Base-by-base conservation (phyloP, 2,329 filamentous ascomycete genomes). In the Sporothrix variecibatus region DNA sequence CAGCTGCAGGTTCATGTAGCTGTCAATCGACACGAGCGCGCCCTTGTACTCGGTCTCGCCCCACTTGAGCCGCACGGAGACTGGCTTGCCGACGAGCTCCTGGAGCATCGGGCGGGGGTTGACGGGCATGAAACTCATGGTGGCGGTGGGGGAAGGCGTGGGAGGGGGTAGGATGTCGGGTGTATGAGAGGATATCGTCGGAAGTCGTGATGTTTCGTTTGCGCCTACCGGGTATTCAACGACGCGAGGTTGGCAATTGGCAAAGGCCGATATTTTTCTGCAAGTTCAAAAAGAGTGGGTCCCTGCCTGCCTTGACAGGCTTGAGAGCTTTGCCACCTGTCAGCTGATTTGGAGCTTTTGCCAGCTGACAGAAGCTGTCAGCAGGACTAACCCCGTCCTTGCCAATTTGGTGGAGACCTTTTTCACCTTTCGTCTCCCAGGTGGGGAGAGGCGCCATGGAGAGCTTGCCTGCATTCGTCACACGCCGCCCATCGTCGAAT, bases 1-100 rank as follows among this genome's bases (percentile, higher is more conserved):
- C 77, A 99, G 89, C 85, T 98, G 94, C 77, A 99, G 91, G 86
- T 99, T 99, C 95, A 99, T 98, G 87, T 99, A 99, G 81, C 93
- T 94, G 86, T 99, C 96, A 81, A 97, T 93, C 79, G 93, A 95
- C 81, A 82, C 93, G 76, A 99, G 90, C 78, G 90, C 90, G 82
- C 96, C 96, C 83, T 95, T 97, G 89, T 99, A 99, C 84, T 99
- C 96, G 75, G 94, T 96, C 84, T 98, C 92, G 79, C 94, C 94
- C 96, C 96, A 99, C 89, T 99, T 99, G 77, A 99, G 89, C 79
- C 95, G 94, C 77, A 99, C 93, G 77, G 95, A 87, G 81, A 99
- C 91, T 80, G 95, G 90, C 83, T 97, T 93, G 86, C 97, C 93
- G 84, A 99, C 93, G 77, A 98, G 91, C 81, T 91, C 91, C 86